Evolutionary conservation across 169 alveolate species (phyloP).

Genomic region (Plasmodium gaboni): DNA sequence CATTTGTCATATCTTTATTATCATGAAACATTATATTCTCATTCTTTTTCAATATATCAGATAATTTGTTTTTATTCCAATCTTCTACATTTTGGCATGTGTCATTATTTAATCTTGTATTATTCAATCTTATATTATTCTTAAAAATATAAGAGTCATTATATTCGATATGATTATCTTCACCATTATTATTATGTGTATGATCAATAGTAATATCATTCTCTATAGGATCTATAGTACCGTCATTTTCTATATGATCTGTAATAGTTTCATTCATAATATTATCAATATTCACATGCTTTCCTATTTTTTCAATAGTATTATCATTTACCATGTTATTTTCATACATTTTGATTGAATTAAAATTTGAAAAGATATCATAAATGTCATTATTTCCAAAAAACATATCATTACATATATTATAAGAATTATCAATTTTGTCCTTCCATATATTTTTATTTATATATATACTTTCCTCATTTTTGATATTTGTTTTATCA

Average conservation of each 20-base stretch:
- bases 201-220: background rate
- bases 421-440: constrained; percentile 10
- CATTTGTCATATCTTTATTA: background rate
- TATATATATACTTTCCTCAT: constrained; percentile 3
- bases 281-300: too few species aligned
- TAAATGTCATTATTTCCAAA: constrained; percentile 42
- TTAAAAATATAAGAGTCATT: too few species aligned
- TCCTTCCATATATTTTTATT: constrained; percentile 9
- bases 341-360: constrained; percentile 6
- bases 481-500: constrained; percentile 1
- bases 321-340: constrained; percentile 7
- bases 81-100: background rate
- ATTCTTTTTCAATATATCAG: background rate
- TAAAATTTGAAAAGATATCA: constrained; percentile 54
- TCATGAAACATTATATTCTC: background rate
- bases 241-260: background rate
- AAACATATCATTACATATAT: constrained; percentile 69
- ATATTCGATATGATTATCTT: background rate
- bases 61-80: background rate
- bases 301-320: too few species aligned
- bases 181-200: background rate
- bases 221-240: background rate
- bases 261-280: too few species aligned
- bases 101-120: background rate
- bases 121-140: background rate